Base-by-base conservation (phyloP, 192 early-diverging fungal species). In the Diversispora eburnea region DNA sequence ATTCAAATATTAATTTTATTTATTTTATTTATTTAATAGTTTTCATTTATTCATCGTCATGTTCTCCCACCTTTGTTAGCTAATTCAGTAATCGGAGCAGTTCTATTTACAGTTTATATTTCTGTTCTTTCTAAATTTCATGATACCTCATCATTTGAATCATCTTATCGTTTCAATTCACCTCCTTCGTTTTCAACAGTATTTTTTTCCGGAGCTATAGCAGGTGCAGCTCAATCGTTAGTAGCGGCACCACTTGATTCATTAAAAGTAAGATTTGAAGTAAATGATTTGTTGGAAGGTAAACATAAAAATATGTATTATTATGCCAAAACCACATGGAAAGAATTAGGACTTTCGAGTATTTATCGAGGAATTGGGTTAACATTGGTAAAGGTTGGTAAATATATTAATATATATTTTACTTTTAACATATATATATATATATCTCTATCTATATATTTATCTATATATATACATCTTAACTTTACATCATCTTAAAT, bases 91-190 rank as follows among this genome's bases (percentile, higher is more conserved):
- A 88, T 93, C 8, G 91, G 91, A 15, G 88, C 89, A 15, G 87
- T 90, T 4, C 77, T 93, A 25, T 93, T 91, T 67, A 88, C 91
- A n/a, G 91, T 89, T 45, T 93, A 93, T 69, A 86, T 88, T 42
- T 83, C 82, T 41, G 78, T 79, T 3, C 75, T 89, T 7, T 84
- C 87, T 0, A 45, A 83, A 20, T 86, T 88, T 57, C 84, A 84
- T 59, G 78, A 77, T 22, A 77, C 83, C 3, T 81, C 80, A 17
- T 77, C 82, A 0, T 80, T 82, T 57, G 51, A 47, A 74, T 42
- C 43, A 68, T 22, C 8, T 58, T 74, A 81, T 68, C 60, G 64
- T 52, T 82, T 81, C 0, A 82, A 83, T 49, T 79, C 82, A 3
- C 86, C 84, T 2, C 86, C 86, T 39, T 82, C 87, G 1, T 85